phyloP scores from a whole-genome alignment of 2,329 filamentous ascomycete species.

The Aspergillus quadrilineatus region DNA sequence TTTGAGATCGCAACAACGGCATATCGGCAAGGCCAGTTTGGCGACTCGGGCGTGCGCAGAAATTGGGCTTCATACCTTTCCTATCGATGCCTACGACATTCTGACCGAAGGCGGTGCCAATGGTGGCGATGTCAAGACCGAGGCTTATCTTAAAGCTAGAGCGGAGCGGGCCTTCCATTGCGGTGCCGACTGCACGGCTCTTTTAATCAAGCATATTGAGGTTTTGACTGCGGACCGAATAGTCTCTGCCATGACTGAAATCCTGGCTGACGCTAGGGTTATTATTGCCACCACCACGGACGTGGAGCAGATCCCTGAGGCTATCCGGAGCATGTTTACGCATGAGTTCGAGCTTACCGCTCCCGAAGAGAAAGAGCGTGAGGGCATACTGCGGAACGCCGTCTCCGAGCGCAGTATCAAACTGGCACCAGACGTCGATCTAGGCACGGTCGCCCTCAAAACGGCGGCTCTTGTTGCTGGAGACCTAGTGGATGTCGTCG shows the following conservation, averaged over 20 bases:
- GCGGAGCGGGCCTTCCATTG: slow-evolving; percentile 88
- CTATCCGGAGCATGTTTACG: slow-evolving; percentile 85
- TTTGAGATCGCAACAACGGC: slow-evolving; percentile 85
- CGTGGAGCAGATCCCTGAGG: slow-evolving; percentile 89
- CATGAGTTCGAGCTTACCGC: slow-evolving; percentile 93
- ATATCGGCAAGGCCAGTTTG: slow-evolving; percentile 85
- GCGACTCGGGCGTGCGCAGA: slow-evolving; percentile 77
- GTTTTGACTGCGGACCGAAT: slow-evolving; percentile 89
- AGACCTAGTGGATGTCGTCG: slow-evolving; percentile 90
- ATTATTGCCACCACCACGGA: slow-evolving; percentile 93
- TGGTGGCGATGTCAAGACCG: slow-evolving; percentile 88
- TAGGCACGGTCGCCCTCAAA: slow-evolving; percentile 84
- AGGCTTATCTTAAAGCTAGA: slow-evolving; percentile 82
- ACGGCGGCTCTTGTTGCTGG: slow-evolving; percentile 94
- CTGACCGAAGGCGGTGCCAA: slow-evolving; percentile 85
- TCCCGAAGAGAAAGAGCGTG: slow-evolving; percentile 87
- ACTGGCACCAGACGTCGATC: slow-evolving; percentile 79
- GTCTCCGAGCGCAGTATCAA: slow-evolving; percentile 72
- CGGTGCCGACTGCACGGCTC: slow-evolving; percentile 75
- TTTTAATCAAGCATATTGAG: slow-evolving; percentile 88
- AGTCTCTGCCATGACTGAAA: slow-evolving; percentile 77
- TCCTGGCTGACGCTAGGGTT: slow-evolving; percentile 75
- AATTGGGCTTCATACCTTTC: slow-evolving; percentile 84
- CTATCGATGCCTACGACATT: slow-evolving; percentile 89
- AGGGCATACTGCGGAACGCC: slow-evolving; percentile 78